Conservation (phyloP, 2,329 filamentous ascomycete genomes). For the Microdochium nivale region DNA sequence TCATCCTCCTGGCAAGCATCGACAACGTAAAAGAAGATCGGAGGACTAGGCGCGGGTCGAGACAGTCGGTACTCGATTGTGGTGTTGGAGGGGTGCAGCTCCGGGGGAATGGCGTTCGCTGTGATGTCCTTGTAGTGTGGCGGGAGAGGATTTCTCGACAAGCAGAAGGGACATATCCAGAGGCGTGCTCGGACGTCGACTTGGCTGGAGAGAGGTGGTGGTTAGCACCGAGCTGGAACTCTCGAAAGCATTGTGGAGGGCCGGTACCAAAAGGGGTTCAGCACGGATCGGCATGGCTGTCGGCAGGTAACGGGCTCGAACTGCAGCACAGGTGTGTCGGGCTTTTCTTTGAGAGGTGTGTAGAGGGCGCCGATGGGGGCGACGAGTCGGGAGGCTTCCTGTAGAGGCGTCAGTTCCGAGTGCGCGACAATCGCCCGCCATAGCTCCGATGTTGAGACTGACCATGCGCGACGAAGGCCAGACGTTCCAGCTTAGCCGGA, state of each 20-base stretch:
- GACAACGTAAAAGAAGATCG: conserved; percentile 81
- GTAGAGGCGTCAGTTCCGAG: conserved; percentile 7
- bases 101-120: conserved; percentile 70
- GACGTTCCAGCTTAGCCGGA: conserved; percentile 96
- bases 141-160: conserved; percentile 74
- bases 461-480: conserved; percentile 98
- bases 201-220: conserved; percentile 42
- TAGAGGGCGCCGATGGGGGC: conserved; percentile 95
- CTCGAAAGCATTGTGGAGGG: conserved; percentile 2
- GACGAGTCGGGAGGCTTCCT: conserved; percentile 91
- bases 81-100: conserved; percentile 73
- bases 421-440: not conserved
- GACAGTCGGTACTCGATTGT: conserved; percentile 85
- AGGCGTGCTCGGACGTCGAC: conserved; percentile 76
- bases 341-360: conserved; percentile 91
- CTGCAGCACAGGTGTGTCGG: conserved; percentile 78
- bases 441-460: conserved; percentile 19
- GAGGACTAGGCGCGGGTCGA: conserved; percentile 73
- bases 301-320: conserved; percentile 98
- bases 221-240: conserved; percentile 8
- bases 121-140: conserved; percentile 89
- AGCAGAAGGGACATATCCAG: conserved; percentile 85
- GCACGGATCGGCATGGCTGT: conserved; percentile 84
- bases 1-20: conserved; percentile 87
- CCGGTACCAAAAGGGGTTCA: conserved; percentile 91